These are phyloP conservation scores for Hemerocallis citrina DNA, from an alignment of 106 monocot species.

Conservation along the genomic window DNA sequence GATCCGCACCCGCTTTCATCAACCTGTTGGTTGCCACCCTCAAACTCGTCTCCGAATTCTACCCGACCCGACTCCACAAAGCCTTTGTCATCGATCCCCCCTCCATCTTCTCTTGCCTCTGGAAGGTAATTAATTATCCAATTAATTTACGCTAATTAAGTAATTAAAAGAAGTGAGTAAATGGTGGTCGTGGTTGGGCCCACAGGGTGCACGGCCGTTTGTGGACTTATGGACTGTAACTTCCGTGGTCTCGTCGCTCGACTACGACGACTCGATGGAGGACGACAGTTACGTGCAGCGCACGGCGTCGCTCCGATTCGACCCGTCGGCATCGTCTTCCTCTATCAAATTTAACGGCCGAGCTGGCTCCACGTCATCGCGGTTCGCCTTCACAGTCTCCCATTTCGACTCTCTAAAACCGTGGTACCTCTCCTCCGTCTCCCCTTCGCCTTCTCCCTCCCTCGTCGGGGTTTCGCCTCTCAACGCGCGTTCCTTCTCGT, in stretches of 20 bases:
- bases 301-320: slow-evolving; percentile 44
- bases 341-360: slow-evolving; percentile 1
- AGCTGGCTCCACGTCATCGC: slow-evolving; percentile 33
- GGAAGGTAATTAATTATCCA: slow-evolving; percentile 37
- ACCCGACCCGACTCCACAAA: slow-evolving; percentile 52
- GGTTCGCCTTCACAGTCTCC: slow-evolving; percentile 82
- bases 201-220: slow-evolving; percentile 54
- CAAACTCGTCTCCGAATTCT: slow-evolving; percentile 52
- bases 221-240: slow-evolving; percentile 37
- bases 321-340: too few species aligned
- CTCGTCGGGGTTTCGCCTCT: slow-evolving; percentile 26
- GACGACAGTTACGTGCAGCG: slow-evolving; percentile 13
- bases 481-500: slow-evolving; percentile 47
- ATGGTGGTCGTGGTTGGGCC: too few species aligned
- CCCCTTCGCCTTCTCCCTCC: slow-evolving; percentile 15
- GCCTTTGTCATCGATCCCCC: slow-evolving; percentile 59
- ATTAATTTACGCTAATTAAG: background rate
- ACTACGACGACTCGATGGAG: slow-evolving; percentile 19
- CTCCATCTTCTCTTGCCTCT: slow-evolving; percentile 51
- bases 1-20: slow-evolving; percentile 49
- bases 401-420: slow-evolving; percentile 62
- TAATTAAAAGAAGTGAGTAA: background rate
- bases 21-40: slow-evolving; percentile 47
- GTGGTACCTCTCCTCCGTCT: slow-evolving; percentile 45
- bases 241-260: slow-evolving; percentile 26